Base-by-base conservation (phyloP, 352 stramenopile species). In the Globisporangium paroecandrum region DNA sequence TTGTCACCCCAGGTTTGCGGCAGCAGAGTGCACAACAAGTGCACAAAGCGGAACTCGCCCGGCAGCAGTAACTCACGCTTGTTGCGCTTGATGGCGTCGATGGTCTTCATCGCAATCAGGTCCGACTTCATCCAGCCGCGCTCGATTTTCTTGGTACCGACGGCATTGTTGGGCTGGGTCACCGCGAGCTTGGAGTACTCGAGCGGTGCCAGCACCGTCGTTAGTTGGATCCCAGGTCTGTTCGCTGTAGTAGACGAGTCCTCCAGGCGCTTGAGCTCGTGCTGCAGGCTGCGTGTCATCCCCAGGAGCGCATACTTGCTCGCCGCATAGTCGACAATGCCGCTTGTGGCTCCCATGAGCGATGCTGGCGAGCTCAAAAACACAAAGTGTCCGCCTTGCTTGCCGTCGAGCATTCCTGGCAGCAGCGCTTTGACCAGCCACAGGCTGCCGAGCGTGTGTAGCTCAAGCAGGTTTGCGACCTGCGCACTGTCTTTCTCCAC, bases 1-100 rank as follows among this genome's bases (percentile, higher is more conserved):
- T 57, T 69, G 61, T 71, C 62, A 18, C 61, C 25, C 66, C 66
- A 71, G 41, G 66, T 6, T n/a, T 69, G 66, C 53, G 66, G 66
- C 41, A 71, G 41, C 32, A 68, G n/a, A 22, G 13, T 13, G 15
- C 66, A 56, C 13, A 71, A 41, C 43, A 32, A 24, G 46, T 32
- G 43, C 29, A 71, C 51, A 38, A 68, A 63, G 7, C 38, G 18
- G 20, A 71, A 41, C 46, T 64, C 61, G 8, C 27, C 20, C 0
- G 66, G 66, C 8, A 71, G 62, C 53, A 71, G 29, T 13, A 71
- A 13, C 54, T 64, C 61, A 41, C 62, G 61, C 54, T 64, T 71
- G 61, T 64, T 58, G n/a, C 54, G 53, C 53, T 71, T 71, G 61
- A 71, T 56, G 13, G 66, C 66, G 5, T 47, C 9, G 1, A 71